Evolutionary conservation across 129 eudicot species (phyloP).

Genomic region (Cynara cardunculus): DNA sequence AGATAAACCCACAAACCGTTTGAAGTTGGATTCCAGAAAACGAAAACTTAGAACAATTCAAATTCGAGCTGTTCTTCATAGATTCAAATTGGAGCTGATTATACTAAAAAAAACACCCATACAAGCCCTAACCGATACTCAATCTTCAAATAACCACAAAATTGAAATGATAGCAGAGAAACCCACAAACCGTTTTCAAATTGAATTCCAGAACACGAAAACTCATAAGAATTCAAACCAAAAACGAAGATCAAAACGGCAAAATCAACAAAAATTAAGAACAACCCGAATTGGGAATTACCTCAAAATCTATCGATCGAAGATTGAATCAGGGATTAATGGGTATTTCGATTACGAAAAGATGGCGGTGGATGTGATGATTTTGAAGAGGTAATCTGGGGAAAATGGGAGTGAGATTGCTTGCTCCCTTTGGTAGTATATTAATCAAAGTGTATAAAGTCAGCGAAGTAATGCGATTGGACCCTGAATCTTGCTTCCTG

Average conservation of each 20-base stretch:
- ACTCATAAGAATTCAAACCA: neutral
- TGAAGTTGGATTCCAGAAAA: neutral
- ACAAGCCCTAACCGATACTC: neutral
- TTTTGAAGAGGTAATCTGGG: neutral
- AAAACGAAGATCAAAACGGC: neutral
- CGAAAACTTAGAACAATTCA: neutral
- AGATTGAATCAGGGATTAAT: neutral
- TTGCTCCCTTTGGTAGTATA: neutral
- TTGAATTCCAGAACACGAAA: neutral
- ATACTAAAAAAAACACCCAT: neutral
- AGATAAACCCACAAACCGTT: constrained; percentile 6
- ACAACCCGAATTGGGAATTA: constrained; percentile 4
- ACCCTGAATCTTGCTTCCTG: constrained; percentile 17
- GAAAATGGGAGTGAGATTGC: neutral
- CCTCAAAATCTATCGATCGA: constrained; percentile 12
- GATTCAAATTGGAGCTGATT: neutral
- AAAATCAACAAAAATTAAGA: constrained; percentile 1
- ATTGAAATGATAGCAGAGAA: neutral
- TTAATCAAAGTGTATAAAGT: constrained; percentile 21
- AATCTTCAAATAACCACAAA: neutral
- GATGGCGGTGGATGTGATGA: neutral
- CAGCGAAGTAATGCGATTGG: constrained; percentile 19
- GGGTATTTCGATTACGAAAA: neutral
- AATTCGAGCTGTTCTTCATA: too few species aligned
- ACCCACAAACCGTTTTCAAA: constrained; percentile 9